These are phyloP conservation scores for Nakaseomyces kungkrabaensis DNA, from an alignment of 1,139 yeast genomes.

Conservation along the genomic window DNA sequence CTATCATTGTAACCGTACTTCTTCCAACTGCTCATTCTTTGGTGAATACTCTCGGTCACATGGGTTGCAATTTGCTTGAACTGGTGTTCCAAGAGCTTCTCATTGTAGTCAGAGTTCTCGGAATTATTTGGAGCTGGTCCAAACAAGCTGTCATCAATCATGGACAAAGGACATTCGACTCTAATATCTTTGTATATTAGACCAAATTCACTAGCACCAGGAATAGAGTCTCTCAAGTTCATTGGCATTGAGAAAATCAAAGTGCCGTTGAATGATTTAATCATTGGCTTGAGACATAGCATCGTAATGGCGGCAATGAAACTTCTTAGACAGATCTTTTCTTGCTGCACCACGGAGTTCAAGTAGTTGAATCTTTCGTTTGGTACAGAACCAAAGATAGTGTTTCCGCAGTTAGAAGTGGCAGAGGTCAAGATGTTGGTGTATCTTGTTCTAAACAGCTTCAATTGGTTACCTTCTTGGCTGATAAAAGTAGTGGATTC, in stretches of 20 bases:
- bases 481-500: not conserved
- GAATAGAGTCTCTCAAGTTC: slow-evolving; percentile 15
- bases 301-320: slow-evolving; percentile 22
- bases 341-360: slow-evolving; percentile 13
- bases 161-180: slow-evolving; percentile 21
- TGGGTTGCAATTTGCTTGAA: slow-evolving; percentile 18
- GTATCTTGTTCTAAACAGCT: slow-evolving; percentile 4
- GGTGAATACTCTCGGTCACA: slow-evolving; percentile 11
- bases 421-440: slow-evolving; percentile 8
- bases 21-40: slow-evolving; percentile 18
- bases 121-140: not conserved
- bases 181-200: slow-evolving; percentile 19
- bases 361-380: slow-evolving; percentile 14
- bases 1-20: slow-evolving; percentile 20
- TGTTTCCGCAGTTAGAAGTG: slow-evolving; percentile 18
- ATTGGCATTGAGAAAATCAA: slow-evolving; percentile 20
- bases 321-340: slow-evolving; percentile 18
- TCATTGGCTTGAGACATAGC: slow-evolving; percentile 21
- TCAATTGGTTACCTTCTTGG: slow-evolving; percentile 2
- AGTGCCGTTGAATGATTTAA: slow-evolving; percentile 13
- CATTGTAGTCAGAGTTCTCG: slow-evolving; percentile 15
- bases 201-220: slow-evolving; percentile 14
- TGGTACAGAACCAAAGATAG: slow-evolving; percentile 21
- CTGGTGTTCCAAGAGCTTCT: slow-evolving; percentile 19
- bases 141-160: slow-evolving; percentile 16